These are phyloP conservation scores for Mycena haematopus DNA, from an alignment of 768 basidiomycete genomes.

Conservation along the genomic window DNA sequence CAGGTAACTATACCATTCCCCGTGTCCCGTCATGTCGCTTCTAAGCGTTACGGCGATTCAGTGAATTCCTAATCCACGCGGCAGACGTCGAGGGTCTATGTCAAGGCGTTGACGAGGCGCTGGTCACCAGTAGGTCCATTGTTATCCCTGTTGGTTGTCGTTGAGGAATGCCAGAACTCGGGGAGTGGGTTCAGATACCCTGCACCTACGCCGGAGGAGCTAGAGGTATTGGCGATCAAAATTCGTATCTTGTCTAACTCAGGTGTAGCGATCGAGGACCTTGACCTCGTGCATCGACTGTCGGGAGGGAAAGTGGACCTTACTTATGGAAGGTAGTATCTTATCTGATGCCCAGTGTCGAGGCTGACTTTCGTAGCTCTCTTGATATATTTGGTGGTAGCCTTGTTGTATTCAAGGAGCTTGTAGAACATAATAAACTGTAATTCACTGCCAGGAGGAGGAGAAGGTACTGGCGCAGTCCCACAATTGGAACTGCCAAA, in stretches of 20 bases:
- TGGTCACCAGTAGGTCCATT: constrained; percentile 71
- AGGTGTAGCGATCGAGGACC: constrained; percentile 73
- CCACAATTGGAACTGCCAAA: too few species aligned
- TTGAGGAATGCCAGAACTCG: constrained; percentile 63
- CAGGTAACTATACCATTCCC: constrained; percentile 60
- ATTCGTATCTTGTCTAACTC: background rate
- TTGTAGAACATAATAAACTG: constrained; percentile 45
- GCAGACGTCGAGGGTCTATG: constrained; percentile 99
- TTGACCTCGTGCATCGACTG: constrained; percentile 78
- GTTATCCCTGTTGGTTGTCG: background rate
- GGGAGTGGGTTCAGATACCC: constrained; percentile 90
- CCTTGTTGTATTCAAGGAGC: constrained; percentile 56
- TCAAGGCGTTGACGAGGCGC: constrained; percentile 90
- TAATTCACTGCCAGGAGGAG: constrained; percentile 19
- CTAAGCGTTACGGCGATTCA: constrained; percentile 41
- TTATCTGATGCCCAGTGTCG: constrained; percentile 7
- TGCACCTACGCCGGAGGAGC: constrained; percentile 98
- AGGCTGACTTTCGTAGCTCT: constrained; percentile 42
- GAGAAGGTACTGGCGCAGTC: too few species aligned
- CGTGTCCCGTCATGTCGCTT: constrained; percentile 6
- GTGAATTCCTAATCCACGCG: constrained; percentile 95
- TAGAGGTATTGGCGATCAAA: constrained; percentile 58
- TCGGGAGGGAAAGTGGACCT: constrained; percentile 80
- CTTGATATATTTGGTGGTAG: constrained; percentile 67
- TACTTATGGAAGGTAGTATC: constrained; percentile 46